Base-by-base conservation (phyloP, 345 rosid species). In the Ricinus communis region DNA sequence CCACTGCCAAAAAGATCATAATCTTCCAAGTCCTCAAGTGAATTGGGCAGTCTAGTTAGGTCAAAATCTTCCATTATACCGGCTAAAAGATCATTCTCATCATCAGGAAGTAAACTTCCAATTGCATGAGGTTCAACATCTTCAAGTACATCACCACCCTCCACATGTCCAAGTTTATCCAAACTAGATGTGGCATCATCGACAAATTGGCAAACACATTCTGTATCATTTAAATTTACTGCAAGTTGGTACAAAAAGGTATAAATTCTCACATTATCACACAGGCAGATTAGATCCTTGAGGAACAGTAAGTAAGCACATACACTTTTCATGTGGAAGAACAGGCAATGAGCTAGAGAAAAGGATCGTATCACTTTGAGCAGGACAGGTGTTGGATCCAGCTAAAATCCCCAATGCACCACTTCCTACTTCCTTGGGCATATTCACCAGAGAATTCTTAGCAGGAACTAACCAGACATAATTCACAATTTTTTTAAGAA, bases 301-400 rank as follows among this genome's bases (percentile, higher is more conserved):
- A 66, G 40, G 14, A 30, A 55, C 6, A 66, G 22, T 13, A 28
- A 61, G 65, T 43, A 28, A 61, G 65, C 47, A 65, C 92, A 22
- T 86, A 87, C 96, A 38, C 68, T 86, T 83, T 67, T 82, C 90
- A 52, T 81, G 88, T n/a, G 77, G 83, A 72, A 86, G 79, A 81
- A 85, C 85, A 51, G 95, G 96, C 27, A 90, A 76, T 12, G 96
- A 90, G 81, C 84, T 81, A 19, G 96, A 90, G 67, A 90, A 90
- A 43, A 90, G 85, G 40, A 82, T 72, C n/a, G 86, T 80, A 74
- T 87, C 89, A 73, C 76, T 83, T 30, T 86, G 81, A 50, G 81
- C 77, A 72, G 74, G 75, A 60, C 58, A 81, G 9, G 78, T 58
- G 62, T 80, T 71, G 70, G 86, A 64, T 66, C 86, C 81, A 71